These are phyloP conservation scores for Colletotrichum abscissum DNA, from an alignment of 2,329 filamentous ascomycete genomes.

Conservation along the genomic window DNA sequence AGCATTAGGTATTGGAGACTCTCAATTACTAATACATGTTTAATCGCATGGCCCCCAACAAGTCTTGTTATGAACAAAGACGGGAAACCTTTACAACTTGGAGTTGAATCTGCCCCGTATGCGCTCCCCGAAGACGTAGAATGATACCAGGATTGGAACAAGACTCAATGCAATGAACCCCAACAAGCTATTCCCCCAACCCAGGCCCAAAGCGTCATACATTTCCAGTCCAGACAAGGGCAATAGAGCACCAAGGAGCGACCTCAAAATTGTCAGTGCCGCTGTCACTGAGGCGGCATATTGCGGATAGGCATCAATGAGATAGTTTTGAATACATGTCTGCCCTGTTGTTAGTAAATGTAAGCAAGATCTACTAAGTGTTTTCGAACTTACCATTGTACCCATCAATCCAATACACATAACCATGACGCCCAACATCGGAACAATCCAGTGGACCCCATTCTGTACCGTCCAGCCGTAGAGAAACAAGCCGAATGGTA, in stretches of 20 bases:
- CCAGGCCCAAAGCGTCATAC: slow-evolving; percentile 32
- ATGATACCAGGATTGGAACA: slow-evolving; percentile 20
- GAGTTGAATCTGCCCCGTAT: neutral
- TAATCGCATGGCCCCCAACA: no score
- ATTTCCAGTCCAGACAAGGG: slow-evolving; percentile 29
- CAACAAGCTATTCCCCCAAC: slow-evolving; percentile 38
- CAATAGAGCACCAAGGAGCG: slow-evolving; percentile 32
- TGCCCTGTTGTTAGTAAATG: no score
- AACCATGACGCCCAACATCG: slow-evolving; percentile 66
- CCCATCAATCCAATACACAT: slow-evolving; percentile 56
- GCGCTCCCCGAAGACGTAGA: slow-evolving; percentile 22
- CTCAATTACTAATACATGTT: no score
- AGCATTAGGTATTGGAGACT: no score
- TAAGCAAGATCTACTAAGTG: no score
- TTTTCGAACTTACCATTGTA: no score
- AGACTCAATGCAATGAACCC: slow-evolving; percentile 32
- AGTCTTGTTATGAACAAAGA: no score
- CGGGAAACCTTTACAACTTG: no score
- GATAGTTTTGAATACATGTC: slow-evolving; percentile 43
- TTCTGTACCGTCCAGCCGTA: slow-evolving; percentile 69
- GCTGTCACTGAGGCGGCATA: slow-evolving; percentile 8
- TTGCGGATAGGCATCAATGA: slow-evolving; percentile 42
- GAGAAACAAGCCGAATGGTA: slow-evolving; percentile 55
- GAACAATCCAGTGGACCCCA: slow-evolving; percentile 66
- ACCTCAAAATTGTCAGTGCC: slow-evolving; percentile 13